Conservation (phyloP, 2,329 filamentous ascomycete genomes). For the Phaeoacremonium minimum region DNA sequence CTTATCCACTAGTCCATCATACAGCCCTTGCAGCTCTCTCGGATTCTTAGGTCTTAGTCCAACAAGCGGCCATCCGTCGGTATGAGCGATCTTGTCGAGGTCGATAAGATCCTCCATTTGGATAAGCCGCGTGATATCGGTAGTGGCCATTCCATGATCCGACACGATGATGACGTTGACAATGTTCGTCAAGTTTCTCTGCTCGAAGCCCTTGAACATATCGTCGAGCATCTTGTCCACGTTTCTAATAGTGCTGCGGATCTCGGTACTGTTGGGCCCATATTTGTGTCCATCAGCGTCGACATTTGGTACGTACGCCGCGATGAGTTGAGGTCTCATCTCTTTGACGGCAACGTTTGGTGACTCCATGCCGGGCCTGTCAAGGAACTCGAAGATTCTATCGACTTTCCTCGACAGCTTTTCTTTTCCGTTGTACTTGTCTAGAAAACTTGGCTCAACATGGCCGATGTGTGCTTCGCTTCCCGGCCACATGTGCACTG, state of each 20-base stretch:
- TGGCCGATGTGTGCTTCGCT: slow-evolving; percentile 80
- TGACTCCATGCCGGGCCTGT: slow-evolving; percentile 70
- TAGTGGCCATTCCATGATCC: slow-evolving; percentile 97
- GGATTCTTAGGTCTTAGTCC: slow-evolving; percentile 77
- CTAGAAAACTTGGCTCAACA: slow-evolving; percentile 74
- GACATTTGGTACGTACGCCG: slow-evolving; percentile 90
- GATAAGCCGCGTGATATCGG: slow-evolving; percentile 71
- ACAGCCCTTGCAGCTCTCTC: slow-evolving; percentile 61
- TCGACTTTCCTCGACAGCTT: slow-evolving; percentile 69
- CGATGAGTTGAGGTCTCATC: slow-evolving; percentile 82
- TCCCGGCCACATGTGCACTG: slow-evolving; percentile 95
- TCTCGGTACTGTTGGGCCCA: slow-evolving; percentile 93
- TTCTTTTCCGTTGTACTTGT: slow-evolving; percentile 80
- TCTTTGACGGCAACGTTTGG: slow-evolving; percentile 40
- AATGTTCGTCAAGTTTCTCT: slow-evolving; percentile 79
- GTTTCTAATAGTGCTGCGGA: slow-evolving; percentile 68
- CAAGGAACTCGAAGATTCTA: slow-evolving; percentile 76
- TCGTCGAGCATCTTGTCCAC: slow-evolving; percentile 79
- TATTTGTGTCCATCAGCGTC: slow-evolving; percentile 83
- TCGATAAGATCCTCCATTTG: slow-evolving; percentile 90
- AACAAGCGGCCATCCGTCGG: slow-evolving; percentile 91
- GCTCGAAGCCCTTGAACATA: slow-evolving; percentile 71
- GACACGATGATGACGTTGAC: slow-evolving; percentile 96
- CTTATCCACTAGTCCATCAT: slow-evolving; percentile 55
- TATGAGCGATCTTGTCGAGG: slow-evolving; percentile 70